These are phyloP conservation scores for Prosopis cineraria DNA, from an alignment of 306 rosid species.

Conservation along the genomic window DNA sequence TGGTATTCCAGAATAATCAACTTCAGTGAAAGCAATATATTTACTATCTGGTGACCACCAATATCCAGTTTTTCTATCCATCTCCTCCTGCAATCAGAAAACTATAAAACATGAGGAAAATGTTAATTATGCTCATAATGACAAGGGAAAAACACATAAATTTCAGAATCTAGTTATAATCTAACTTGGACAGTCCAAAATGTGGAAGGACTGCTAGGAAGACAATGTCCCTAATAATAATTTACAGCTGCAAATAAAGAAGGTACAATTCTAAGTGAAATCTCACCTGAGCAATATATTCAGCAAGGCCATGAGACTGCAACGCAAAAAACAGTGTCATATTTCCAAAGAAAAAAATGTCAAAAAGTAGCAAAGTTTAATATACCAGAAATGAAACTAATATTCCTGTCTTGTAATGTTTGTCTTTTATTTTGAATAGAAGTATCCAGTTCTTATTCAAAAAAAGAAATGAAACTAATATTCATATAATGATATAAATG, in stretches of 20 bases:
- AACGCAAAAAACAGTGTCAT: conserved; percentile 43
- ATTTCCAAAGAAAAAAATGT: background rate
- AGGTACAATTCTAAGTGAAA: conserved; percentile 23
- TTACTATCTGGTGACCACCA: conserved; percentile 98
- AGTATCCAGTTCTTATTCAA: too few species aligned
- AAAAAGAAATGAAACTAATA: conserved; percentile 4
- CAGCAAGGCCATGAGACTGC: conserved; percentile 95
- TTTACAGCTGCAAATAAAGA: background rate
- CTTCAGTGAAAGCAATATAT: conserved; percentile 91
- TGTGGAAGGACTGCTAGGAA: conserved; percentile 13
- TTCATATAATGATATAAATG: background rate
- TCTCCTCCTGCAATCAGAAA: conserved; percentile 84
- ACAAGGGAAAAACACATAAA: conserved; percentile 9
- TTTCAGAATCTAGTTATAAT: conserved; percentile 6
- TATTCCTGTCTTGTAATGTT: too few species aligned
- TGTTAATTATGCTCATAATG: conserved; percentile 19
- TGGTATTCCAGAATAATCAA: conserved; percentile 87
- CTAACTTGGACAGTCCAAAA: conserved; percentile 23
- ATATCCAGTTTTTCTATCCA: conserved; percentile 92
- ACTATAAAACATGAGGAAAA: conserved; percentile 22
- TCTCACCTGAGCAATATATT: conserved; percentile 98
- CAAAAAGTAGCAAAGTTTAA: background rate
- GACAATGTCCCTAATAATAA: conserved; percentile 16
- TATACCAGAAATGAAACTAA: conserved; percentile 8
- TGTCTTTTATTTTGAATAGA: too few species aligned